Conservation (phyloP, 306 rosid species). For the Elaeagnus macrophylla region DNA sequence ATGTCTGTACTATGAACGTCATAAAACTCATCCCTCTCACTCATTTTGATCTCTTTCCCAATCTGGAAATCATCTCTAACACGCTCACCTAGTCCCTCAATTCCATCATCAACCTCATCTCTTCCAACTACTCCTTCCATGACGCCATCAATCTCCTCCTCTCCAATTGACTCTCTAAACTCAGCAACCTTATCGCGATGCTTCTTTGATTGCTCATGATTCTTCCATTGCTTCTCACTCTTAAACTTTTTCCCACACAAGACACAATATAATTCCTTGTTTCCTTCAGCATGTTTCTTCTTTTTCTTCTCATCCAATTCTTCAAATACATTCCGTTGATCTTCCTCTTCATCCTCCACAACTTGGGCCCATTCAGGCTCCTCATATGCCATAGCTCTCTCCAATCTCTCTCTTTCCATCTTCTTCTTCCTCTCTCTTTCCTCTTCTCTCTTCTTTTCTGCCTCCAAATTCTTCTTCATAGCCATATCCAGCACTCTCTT, state of each 20-base stretch:
- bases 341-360: conserved; percentile 35
- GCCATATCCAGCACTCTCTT: conserved; percentile 90
- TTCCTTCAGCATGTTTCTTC: conserved; percentile 14
- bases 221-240: conserved; percentile 99
- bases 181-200: conserved; percentile 83
- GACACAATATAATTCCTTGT: conserved; percentile 69
- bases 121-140: conserved; percentile 18
- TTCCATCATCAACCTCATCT: conserved; percentile 20
- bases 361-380: conserved; percentile 72
- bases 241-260: conserved; percentile 94
- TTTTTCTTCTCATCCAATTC: conserved; percentile 31
- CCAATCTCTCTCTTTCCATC: conserved; percentile 60
- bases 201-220: conserved; percentile 93
- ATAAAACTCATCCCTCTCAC: conserved; percentile 22
- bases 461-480: conserved; percentile 57
- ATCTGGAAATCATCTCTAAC: conserved; percentile 21
- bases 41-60: conserved; percentile 28
- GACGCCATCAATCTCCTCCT: conserved; percentile 23
- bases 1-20: conserved; percentile 17
- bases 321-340: conserved; percentile 13
- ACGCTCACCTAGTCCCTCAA: conserved; percentile 14
- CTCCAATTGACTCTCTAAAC: conserved; percentile 55
- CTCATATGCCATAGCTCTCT: conserved; percentile 60
- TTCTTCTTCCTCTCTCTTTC: conserved; percentile 66
- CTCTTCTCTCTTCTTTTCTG: conserved; percentile 60